Evolutionary conservation across 129 eudicot species (phyloP), one percentile per base, ranked within the genome.

Genomic region (Heracleum sosnowskyi): DNA sequence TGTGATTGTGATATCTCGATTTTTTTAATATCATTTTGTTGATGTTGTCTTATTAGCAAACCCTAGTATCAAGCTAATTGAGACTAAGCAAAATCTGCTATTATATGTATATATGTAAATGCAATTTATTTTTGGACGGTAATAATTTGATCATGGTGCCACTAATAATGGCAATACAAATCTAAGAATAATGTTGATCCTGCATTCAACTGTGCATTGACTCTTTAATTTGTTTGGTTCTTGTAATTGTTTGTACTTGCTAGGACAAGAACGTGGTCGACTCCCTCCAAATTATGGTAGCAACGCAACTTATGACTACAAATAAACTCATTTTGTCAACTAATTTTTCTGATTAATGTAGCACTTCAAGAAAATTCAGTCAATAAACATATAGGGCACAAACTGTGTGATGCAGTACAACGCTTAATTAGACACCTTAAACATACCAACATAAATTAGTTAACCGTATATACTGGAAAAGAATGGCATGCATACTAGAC

Each of bases 171-270:
- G 66, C 66, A 33, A 66, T 40, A 7, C 76, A 29, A 45, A 28
- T 72, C 34, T 39, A 72, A 24, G 13, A 71, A 22, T 3, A 71
- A 39, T n/a, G 44, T 37, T 28, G 4, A 70, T 70, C 46, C 47
- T 20, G 26, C 55, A 40, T n/a, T 41, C 34, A 12, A 37, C 42
- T 9, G 42, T n/a, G 20, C 28, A 41, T 40, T 72, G 76, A 74
- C 77, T 44, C 77, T 13, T 42, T 74, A n/a, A 15, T 57, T 73
- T 73, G 82, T 73, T 79, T 73, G 82, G 45, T 44, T 34, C 70
- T 40, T 79, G 15, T 47, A 31, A 73, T 79, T 42, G 77, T 79
- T 79, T 57, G 20, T 28, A 79, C 73, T 69, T 26, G 44, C 17
- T 26, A 34, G 11, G 78, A 79, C 82, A 79, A 79, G 17, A 6